Evolutionary conservation across 1,284 basidiomycete genomes (phyloP).

Genomic region (Somion occarium): DNA sequence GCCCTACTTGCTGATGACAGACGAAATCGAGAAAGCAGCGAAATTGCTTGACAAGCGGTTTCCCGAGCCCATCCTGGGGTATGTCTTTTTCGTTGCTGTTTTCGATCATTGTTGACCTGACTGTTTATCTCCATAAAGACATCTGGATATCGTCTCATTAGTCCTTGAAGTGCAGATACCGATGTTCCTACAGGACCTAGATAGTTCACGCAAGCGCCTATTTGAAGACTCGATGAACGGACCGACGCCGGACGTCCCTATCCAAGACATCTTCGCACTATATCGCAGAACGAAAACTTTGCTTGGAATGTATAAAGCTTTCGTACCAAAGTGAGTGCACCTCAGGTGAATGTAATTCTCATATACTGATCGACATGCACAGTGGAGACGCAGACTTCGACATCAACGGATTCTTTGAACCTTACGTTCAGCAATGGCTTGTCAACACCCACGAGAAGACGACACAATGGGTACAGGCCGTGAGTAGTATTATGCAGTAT

Average conservation of each 20-base stretch:
- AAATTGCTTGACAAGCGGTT: slow-evolving; percentile 85
- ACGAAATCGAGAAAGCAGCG: slow-evolving; percentile 84
- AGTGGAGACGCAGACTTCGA: slow-evolving; percentile 64
- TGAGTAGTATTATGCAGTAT: slow-evolving; percentile 43
- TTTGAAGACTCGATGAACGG: slow-evolving; percentile 78
- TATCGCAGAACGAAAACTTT: slow-evolving; percentile 76
- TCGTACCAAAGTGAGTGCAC: slow-evolving; percentile 65
- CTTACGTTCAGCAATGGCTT: slow-evolving; percentile 89
- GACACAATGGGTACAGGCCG: slow-evolving; percentile 89
- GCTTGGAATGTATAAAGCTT: slow-evolving; percentile 75
- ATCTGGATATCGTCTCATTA: slow-evolving; percentile 77
- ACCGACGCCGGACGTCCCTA: slow-evolving; percentile 72
- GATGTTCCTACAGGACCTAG: slow-evolving; percentile 72
- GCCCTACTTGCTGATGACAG: slow-evolving; percentile 77
- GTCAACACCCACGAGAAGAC: slow-evolving; percentile 89
- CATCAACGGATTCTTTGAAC: slow-evolving; percentile 76
- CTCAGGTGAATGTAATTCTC: not conserved
- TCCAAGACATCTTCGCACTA: slow-evolving; percentile 85
- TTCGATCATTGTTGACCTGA: not conserved
- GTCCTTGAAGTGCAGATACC: slow-evolving; percentile 74
- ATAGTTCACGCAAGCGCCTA: slow-evolving; percentile 64
- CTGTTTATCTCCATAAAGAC: slow-evolving; percentile 35
- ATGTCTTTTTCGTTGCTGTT: slow-evolving; percentile 22
- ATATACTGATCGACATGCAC: not conserved
- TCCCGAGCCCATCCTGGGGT: slow-evolving; percentile 79